These are phyloP conservation scores for Aspergillus udagawae DNA, from an alignment of 2,329 filamentous ascomycete genomes.

Conservation along the genomic window DNA sequence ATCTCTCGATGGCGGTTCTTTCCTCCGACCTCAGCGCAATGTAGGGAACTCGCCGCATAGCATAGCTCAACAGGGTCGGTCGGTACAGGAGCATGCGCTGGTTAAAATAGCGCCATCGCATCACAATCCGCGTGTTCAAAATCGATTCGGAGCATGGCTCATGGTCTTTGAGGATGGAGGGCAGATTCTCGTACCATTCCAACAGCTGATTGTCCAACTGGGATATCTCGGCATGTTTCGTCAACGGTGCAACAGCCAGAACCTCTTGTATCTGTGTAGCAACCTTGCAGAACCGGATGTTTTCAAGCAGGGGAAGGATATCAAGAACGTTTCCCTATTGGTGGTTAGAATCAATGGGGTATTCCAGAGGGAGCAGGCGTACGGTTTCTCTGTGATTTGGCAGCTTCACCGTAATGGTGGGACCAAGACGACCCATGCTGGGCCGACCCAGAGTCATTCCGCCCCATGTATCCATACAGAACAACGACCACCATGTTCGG, in stretches of 20 bases:
- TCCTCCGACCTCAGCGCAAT: conserved; percentile 57
- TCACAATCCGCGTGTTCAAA: conserved; percentile 66
- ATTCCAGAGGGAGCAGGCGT: conserved; percentile 27
- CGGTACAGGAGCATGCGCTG: conserved; percentile 72
- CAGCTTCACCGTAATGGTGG: conserved; percentile 62
- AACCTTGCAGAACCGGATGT: conserved; percentile 75
- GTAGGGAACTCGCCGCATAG: conserved; percentile 51
- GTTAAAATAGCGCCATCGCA: conserved; percentile 80
- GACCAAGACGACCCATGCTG: conserved; percentile 64
- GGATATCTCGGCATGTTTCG: conserved; percentile 63
- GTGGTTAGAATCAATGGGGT: conserved; percentile 22
- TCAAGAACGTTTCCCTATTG: conserved; percentile 57
- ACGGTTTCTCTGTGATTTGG: conserved; percentile 51
- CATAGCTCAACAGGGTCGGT: conserved; percentile 65
- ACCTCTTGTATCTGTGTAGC: conserved; percentile 73
- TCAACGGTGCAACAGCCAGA: conserved; percentile 64
- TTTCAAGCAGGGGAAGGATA: conserved; percentile 68
- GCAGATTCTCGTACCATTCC: conserved; percentile 68
- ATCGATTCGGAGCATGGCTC: conserved; percentile 69
- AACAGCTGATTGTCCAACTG: conserved; percentile 65
- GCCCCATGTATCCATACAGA: conserved; percentile 71
- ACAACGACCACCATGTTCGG: conserved; percentile 71
- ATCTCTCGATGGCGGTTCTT: conserved; percentile 63
- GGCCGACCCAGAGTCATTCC: conserved; percentile 67
- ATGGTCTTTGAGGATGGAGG: conserved; percentile 59